Evolutionary conservation across 129 eudicot species (phyloP).

Genomic region (Artemisia argyi): DNA sequence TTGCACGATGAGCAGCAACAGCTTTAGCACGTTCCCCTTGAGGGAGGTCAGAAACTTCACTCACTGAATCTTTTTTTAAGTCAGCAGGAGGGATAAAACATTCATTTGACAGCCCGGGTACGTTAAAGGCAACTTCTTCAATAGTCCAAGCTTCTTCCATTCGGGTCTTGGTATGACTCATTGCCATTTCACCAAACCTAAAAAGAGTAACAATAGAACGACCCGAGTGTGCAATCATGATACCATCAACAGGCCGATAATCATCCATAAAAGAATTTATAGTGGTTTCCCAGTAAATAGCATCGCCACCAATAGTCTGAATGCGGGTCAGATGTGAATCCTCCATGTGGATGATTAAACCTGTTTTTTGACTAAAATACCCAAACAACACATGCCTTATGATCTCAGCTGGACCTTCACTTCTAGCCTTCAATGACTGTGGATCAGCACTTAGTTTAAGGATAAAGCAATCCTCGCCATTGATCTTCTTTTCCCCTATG

Average conservation of each 20-base stretch:
- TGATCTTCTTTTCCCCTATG: constrained; percentile 82
- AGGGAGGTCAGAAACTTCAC: constrained; percentile 54
- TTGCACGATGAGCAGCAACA: constrained; percentile 51
- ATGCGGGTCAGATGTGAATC: constrained; percentile 91
- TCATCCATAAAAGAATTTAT: constrained; percentile 73
- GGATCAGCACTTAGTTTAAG: constrained; percentile 76
- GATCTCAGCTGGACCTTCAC: constrained; percentile 93
- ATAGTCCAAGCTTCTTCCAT: constrained; percentile 96
- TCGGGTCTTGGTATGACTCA: constrained; percentile 82
- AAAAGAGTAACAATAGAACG: constrained; percentile 79
- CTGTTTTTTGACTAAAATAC: constrained; percentile 84
- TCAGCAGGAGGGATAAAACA: constrained; percentile 95
- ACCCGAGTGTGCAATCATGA: constrained; percentile 90
- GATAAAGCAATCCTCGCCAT: constrained; percentile 85
- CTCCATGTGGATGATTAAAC: constrained; percentile 80
- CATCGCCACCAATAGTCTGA: constrained; percentile 77
- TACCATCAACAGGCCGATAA: constrained; percentile 79
- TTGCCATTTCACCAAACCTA: constrained; percentile 79
- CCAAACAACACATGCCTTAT: constrained; percentile 84
- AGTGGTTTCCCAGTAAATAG: constrained; percentile 86
- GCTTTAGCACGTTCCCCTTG: constrained; percentile 48
- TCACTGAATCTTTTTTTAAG: constrained; percentile 51
- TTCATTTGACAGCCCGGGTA: constrained; percentile 78
- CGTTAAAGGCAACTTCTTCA: constrained; percentile 82
- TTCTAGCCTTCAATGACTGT: constrained; percentile 64